Conservation (phyloP, 1,284 basidiomycete genomes). For the Puccinia horiana region DNA sequence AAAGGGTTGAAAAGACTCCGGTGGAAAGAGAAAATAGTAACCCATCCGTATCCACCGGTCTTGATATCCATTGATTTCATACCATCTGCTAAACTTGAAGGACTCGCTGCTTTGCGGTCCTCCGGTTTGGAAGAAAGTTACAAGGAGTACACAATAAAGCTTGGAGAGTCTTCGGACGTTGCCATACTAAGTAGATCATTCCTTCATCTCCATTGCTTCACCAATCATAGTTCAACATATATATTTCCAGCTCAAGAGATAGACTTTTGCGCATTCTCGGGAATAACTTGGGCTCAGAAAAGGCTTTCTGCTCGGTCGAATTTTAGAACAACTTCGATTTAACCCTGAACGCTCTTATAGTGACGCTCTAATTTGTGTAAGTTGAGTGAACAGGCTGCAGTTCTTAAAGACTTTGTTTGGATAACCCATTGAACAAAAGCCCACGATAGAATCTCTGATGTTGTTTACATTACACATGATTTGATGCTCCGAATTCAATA, state of each 20-base stretch:
- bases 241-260: background rate
- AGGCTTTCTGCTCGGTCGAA: background rate
- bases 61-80: background rate
- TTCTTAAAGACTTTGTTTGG: background rate
- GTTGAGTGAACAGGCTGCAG: background rate
- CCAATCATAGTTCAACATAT: background rate
- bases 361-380: background rate
- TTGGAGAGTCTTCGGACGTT: background rate
- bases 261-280: background rate
- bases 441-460: background rate
- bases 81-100: background rate
- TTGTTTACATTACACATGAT: background rate
- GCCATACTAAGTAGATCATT: background rate
- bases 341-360: background rate
- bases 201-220: background rate
- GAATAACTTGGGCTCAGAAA: background rate
- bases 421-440: background rate
- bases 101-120: background rate
- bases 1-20: slow-evolving; percentile 1
- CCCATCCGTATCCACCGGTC: background rate
- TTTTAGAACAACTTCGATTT: background rate
- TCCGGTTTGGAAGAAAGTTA: background rate
- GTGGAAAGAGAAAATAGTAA: too few relatives aligned
- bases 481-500: background rate
- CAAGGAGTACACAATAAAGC: background rate